These are phyloP conservation scores for Raphanus sativus DNA, from an alignment of 345 rosid species.

Conservation along the genomic window DNA sequence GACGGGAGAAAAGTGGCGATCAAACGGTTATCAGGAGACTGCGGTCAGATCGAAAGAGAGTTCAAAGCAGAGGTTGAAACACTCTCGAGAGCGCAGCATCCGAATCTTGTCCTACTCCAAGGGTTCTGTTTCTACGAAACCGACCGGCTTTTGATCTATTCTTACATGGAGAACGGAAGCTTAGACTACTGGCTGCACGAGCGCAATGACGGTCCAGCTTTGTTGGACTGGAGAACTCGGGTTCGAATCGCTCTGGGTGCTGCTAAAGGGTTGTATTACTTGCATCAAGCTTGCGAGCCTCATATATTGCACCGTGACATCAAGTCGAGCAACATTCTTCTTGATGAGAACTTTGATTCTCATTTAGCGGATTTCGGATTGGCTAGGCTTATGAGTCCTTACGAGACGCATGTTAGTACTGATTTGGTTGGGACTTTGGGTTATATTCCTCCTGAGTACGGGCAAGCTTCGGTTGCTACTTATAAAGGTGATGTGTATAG, in stretches of 20 bases:
- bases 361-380: constrained; percentile 93
- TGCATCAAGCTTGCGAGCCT: constrained; percentile 82
- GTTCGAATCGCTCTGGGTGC: constrained; percentile 73
- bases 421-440: constrained; percentile 91
- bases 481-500: constrained; percentile 84
- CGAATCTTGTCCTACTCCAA: constrained; percentile 75
- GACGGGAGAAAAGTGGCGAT: constrained; percentile 72
- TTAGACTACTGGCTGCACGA: constrained; percentile 93
- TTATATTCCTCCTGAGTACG: constrained; percentile 86
- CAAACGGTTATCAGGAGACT: constrained; percentile 80
- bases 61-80: constrained; percentile 86
- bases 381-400: constrained; percentile 69
- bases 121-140: constrained; percentile 66
- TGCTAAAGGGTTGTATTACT: constrained; percentile 63
- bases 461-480: constrained; percentile 84
- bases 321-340: constrained; percentile 81
- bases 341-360: constrained; percentile 69
- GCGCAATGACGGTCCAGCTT: constrained; percentile 63
- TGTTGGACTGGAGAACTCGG: constrained; percentile 60
- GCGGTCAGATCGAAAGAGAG: constrained; percentile 84
- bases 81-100: constrained; percentile 85
- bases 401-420: constrained; percentile 79
- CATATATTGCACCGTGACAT: constrained; percentile 84
- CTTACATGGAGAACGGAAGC: constrained; percentile 89
- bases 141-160: constrained; percentile 71